phyloP scores from a whole-genome alignment of 2,329 filamentous ascomycete genomes.

The Xylaria polymorpha region DNA sequence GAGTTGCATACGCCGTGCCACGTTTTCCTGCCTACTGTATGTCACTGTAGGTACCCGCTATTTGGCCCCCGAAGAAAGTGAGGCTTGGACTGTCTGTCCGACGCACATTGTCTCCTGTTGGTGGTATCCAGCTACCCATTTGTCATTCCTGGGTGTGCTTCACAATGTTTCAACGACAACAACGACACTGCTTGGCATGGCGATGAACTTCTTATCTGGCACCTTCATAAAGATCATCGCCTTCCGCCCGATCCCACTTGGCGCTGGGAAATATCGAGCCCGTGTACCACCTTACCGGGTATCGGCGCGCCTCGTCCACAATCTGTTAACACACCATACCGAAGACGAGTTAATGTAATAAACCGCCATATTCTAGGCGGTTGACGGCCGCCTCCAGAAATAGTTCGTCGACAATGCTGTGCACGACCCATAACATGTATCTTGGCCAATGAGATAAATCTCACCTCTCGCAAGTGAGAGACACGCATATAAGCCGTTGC shows the following conservation, averaged over 20 bases:
- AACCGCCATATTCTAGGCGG: background rate
- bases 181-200: background rate
- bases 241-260: background rate
- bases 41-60: constrained; percentile 7
- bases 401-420: background rate
- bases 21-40: background rate
- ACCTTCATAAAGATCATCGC: background rate
- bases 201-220: background rate
- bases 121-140: constrained; percentile 10
- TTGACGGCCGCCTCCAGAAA: background rate
- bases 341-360: background rate
- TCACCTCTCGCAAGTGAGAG: background rate
- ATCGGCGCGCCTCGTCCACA: background rate
- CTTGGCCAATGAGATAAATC: background rate
- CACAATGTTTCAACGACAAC: background rate
- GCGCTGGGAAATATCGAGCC: background rate
- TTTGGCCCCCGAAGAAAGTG: constrained; percentile 17
- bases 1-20: constrained; percentile 8
- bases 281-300: background rate
- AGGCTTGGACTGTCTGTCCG: constrained; percentile 22
- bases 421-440: background rate
- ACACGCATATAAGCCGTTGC: background rate
- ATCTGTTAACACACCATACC: background rate
- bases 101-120: constrained; percentile 12
- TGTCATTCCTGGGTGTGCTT: background rate